Conservation (phyloP, 2,329 filamentous ascomycete genomes). For the Neonectria ditissima region DNA sequence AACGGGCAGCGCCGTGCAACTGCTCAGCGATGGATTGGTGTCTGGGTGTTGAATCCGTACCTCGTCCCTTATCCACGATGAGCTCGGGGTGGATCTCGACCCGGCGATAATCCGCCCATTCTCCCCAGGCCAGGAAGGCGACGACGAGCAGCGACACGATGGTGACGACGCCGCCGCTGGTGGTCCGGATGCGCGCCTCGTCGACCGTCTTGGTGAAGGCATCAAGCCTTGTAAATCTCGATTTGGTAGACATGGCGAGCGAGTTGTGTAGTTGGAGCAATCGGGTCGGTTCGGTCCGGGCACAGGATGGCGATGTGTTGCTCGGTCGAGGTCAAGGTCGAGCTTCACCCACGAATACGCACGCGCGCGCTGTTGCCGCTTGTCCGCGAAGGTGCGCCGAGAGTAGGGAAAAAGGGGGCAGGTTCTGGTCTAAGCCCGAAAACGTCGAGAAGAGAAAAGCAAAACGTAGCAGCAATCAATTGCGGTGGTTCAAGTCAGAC, state of each 20-base stretch:
- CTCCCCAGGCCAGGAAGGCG: slow-evolving; percentile 89
- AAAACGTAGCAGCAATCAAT: slow-evolving; percentile 22
- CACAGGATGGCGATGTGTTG: background rate
- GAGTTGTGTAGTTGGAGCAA: slow-evolving; percentile 18
- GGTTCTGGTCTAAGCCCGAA: slow-evolving; percentile 6
- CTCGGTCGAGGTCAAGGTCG: background rate
- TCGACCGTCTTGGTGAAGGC: slow-evolving; percentile 99
- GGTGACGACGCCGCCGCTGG: slow-evolving; percentile 94
- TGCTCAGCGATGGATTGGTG: background rate
- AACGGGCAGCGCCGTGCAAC: background rate
- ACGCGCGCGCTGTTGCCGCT: background rate
- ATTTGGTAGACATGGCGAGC: slow-evolving; percentile 82
- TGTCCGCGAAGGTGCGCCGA: background rate
- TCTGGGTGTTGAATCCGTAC: slow-evolving; percentile 58
- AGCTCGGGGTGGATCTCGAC: slow-evolving; percentile 91
- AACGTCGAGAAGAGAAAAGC: slow-evolving; percentile 1
- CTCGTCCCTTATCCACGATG: slow-evolving; percentile 96
- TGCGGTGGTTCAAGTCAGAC: slow-evolving; percentile 15
- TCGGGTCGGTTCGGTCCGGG: slow-evolving; percentile 20
- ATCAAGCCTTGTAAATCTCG: slow-evolving; percentile 94
- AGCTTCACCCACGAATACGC: background rate
- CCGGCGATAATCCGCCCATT: slow-evolving; percentile 94
- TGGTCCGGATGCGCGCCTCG: slow-evolving; percentile 95
- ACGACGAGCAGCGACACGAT: slow-evolving; percentile 91
- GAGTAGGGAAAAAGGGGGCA: background rate